phyloP scores from a whole-genome alignment of 805 yeast genomes.

The Suhomyces xylopsoci region DNA sequence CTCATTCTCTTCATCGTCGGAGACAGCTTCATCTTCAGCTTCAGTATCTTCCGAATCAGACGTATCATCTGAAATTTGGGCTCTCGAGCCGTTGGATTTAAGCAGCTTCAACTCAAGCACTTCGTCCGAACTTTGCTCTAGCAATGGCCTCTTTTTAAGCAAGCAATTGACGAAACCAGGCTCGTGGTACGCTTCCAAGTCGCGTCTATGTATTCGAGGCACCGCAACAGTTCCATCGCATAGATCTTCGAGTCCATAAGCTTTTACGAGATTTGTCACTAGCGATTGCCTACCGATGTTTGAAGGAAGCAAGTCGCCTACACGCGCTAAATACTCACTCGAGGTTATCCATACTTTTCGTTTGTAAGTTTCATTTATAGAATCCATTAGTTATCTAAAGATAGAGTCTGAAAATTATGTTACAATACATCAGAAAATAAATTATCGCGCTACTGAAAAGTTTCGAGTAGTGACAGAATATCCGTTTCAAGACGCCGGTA shows the following conservation, averaged over 20 bases:
- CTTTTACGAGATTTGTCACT: conserved; percentile 39
- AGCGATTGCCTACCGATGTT: conserved; percentile 50
- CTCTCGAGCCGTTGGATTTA: neutral
- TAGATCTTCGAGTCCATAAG: conserved; percentile 33
- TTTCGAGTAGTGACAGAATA: conserved; percentile 4
- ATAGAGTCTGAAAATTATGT: neutral
- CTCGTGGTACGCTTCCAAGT: conserved; percentile 51
- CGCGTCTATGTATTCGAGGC: conserved; percentile 27
- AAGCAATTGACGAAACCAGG: conserved; percentile 38
- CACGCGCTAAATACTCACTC: conserved; percentile 13
- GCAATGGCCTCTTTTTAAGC: conserved; percentile 21
- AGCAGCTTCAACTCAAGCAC: neutral
- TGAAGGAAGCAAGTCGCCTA: conserved; percentile 49
- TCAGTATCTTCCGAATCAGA: neutral
- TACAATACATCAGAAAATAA: neutral
- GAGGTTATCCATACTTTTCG: conserved; percentile 21
- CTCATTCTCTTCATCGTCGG: too few species aligned
- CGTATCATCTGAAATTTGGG: neutral
- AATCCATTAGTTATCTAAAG: neutral
- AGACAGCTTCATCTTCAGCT: neutral
- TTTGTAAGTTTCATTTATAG: neutral
- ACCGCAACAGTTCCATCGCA: conserved; percentile 24
- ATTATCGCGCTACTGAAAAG: neutral
- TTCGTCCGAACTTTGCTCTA: conserved; percentile 4
- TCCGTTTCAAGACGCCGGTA: neutral